phyloP scores from a whole-genome alignment of 129 eudicot species.

The Mikania micrantha region DNA sequence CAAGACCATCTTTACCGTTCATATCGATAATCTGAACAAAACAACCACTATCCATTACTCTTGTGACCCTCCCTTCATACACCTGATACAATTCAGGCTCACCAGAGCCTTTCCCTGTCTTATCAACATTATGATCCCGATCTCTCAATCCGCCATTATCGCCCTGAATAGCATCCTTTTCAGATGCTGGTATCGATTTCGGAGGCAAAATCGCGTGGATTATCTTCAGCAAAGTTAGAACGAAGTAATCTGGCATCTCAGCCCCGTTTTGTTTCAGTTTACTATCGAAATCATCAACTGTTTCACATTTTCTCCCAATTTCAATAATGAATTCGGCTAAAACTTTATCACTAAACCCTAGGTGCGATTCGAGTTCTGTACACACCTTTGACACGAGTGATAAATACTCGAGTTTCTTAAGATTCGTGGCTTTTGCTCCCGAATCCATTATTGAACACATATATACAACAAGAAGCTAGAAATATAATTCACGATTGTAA shows the following conservation, averaged over 20 bases:
- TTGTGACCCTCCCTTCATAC: conserved; percentile 70
- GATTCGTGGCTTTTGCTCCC: conserved; percentile 33
- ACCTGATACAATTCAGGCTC: conserved; percentile 56
- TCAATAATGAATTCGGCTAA: conserved; percentile 75
- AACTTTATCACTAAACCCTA: conserved; percentile 69
- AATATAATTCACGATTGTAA: background rate
- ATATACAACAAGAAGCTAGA: background rate
- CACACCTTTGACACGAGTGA: conserved; percentile 82
- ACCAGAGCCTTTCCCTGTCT: too few relatives aligned
- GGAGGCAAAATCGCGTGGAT: conserved; percentile 90
- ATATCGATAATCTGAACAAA: conserved; percentile 68
- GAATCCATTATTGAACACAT: conserved; percentile 19
- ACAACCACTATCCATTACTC: conserved; percentile 81
- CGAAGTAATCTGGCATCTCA: conserved; percentile 89
- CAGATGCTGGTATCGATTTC: conserved; percentile 27
- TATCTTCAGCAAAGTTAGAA: conserved; percentile 53
- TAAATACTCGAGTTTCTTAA: conserved; percentile 67
- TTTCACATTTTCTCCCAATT: conserved; percentile 50
- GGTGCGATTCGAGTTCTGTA: conserved; percentile 67
- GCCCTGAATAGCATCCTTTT: conserved; percentile 11
- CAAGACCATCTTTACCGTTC: conserved; percentile 74
- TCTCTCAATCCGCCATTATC: too few relatives aligned
- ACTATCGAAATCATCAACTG: conserved; percentile 50
- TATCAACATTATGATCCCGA: too few relatives aligned
- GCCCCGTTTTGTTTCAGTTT: conserved; percentile 67